phyloP scores from a whole-genome alignment of 306 rosid genomes.

The Malus fusca region DNA sequence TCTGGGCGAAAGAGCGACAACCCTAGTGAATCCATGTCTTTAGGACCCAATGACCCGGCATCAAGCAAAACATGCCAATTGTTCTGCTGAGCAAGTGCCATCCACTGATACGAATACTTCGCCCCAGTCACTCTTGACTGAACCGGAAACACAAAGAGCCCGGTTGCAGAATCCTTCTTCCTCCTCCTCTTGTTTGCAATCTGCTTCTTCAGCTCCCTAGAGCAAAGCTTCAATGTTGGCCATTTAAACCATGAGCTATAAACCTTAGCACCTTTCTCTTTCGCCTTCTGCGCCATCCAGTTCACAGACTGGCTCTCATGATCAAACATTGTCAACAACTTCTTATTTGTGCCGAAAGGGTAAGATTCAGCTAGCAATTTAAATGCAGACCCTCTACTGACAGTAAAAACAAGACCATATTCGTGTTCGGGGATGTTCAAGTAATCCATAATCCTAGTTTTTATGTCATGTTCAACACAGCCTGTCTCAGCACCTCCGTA shows the following conservation, averaged over 20 bases:
- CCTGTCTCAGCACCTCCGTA: slow-evolving; percentile 91
- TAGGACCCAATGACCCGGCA: slow-evolving; percentile 98
- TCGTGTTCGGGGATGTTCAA: slow-evolving; percentile 89
- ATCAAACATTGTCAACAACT: slow-evolving; percentile 94
- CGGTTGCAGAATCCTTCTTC: slow-evolving; percentile 89
- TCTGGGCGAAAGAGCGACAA: slow-evolving; percentile 93
- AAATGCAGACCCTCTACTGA: slow-evolving; percentile 95
- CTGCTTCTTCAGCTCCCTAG: slow-evolving; percentile 87
- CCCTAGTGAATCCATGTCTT: slow-evolving; percentile 99
- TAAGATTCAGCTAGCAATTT: slow-evolving; percentile 85
- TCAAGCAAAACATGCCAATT: slow-evolving; percentile 97
- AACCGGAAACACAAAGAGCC: slow-evolving; percentile 95
- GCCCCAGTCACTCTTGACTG: slow-evolving; percentile 98
- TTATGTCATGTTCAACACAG: slow-evolving; percentile 74
- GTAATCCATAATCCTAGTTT: slow-evolving; percentile 80
- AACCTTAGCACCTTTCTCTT: slow-evolving; percentile 84
- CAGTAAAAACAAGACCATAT: slow-evolving; percentile 96
- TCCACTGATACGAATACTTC: slow-evolving; percentile 98
- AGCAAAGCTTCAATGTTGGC: slow-evolving; percentile 95
- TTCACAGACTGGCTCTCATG: slow-evolving; percentile 96
- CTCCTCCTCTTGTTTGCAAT: slow-evolving; percentile 71
- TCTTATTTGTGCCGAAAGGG: slow-evolving; percentile 84
- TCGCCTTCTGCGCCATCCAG: slow-evolving; percentile 98
- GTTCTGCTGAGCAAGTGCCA: slow-evolving; percentile 98
- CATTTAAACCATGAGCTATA: slow-evolving; percentile 91